phyloP scores from a whole-genome alignment of 2,329 filamentous ascomycete genomes.

The Penicillium sp. region DNA sequence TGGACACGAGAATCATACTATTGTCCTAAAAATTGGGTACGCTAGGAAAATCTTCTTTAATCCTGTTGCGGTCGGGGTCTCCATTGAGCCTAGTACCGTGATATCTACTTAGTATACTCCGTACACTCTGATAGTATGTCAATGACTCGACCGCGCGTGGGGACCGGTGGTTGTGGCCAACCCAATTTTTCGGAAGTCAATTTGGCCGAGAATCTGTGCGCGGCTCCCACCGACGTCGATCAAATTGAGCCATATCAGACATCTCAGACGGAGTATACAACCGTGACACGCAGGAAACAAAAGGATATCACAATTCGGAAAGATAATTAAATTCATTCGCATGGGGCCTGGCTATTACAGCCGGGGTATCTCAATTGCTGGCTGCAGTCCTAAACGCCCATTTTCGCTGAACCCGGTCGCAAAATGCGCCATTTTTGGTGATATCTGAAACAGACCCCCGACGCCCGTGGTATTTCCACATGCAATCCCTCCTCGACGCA shows the following conservation, averaged over 20 bases:
- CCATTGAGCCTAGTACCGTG: not conserved
- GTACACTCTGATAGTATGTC: not conserved
- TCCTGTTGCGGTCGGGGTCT: not conserved
- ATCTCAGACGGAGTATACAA: not conserved
- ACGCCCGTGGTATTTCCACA: conserved; percentile 5
- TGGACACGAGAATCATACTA: not conserved
- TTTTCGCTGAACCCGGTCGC: conserved; percentile 1
- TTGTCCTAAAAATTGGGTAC: not conserved
- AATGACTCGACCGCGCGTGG: conserved; percentile 7
- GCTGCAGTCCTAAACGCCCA: conserved; percentile 7
- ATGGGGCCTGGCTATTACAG: not conserved
- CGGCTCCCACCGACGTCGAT: conserved; percentile 22
- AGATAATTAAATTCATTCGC: not conserved
- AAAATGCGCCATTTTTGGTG: conserved; percentile 14
- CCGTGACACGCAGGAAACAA: too few species aligned
- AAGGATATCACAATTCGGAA: not conserved
- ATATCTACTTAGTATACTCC: not conserved
- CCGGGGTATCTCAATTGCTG: conserved; percentile 11
- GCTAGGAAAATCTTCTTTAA: too few species aligned
- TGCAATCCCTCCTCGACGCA: conserved; percentile 2
- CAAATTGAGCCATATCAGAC: not conserved
- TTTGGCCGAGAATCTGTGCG: conserved; percentile 14
- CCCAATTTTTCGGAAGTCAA: conserved; percentile 14
- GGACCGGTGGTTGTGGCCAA: conserved; percentile 22
- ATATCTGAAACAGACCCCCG: conserved; percentile 6